Base-by-base conservation (phyloP, 2,329 filamentous ascomycete species). In the Aspergillus sp. region DNA sequence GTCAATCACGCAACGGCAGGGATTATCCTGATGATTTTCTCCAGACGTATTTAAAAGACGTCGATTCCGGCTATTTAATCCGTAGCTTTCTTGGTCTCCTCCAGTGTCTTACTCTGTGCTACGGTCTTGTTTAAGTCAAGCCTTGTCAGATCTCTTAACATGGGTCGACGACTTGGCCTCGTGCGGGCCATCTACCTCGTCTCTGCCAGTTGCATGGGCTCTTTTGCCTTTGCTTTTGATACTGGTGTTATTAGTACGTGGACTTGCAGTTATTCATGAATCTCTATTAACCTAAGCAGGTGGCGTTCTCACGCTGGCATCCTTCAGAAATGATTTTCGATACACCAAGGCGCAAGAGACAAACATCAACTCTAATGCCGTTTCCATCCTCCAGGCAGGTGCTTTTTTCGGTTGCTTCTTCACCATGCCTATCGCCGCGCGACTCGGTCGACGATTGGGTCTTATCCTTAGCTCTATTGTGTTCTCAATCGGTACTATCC, bases 361-460 rank as follows among this genome's bases (percentile, higher is more conserved):
- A 1, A 62, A 59, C 4, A 59, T 70, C 48, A 73, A 70, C 45
- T 72, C 72, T 5, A 71, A 76, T 39, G 69, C 71, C 31, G 71
- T 76, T 13, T 68, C 68, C 1, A 67, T 77, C 4, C 69, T 76
- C 6, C 72, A 76, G 42, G 69, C 71, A 2, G 74, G 74, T 19
- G 72, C 72, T 32, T 78, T 78, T 51, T 71, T 75, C 43, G 73
- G 73, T 36, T 74, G 73, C 45, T 71, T 77, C 43, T 52, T 67
- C 42, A 70, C 73, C 40, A 72, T 69, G 43, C 71, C 73, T 0
- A 45, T 76, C 13, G 72, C 70, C 6, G 64, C 70, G 28, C 58
- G 59, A 26, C 61, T 69, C 29, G 75, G 74, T 7, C 68, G 75
- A 28, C 67, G 67, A 37, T 61, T 56, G 40, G 64, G 67, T 5